Evolutionary conservation across 2,329 filamentous ascomycete genomes (phyloP).

Genomic region (Cryphonectria radicalis): DNA sequence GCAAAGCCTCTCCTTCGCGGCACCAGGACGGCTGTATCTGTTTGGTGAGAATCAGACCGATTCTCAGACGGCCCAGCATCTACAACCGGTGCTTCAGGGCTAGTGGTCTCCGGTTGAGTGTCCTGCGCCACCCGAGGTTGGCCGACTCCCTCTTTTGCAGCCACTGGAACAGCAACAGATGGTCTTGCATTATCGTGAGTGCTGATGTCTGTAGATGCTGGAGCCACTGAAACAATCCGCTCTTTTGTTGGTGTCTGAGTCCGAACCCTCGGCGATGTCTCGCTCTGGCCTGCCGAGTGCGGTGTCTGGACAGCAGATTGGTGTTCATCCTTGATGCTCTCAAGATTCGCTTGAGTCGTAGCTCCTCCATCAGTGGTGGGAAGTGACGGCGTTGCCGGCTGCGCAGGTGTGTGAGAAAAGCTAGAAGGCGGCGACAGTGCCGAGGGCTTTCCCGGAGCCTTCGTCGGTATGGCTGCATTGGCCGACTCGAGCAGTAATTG

Average conservation of each 20-base stretch:
- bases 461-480: constrained; percentile 31
- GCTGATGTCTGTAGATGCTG: not conserved
- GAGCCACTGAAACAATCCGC: not conserved
- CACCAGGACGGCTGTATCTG: not conserved
- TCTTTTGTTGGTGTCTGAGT: not conserved
- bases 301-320: constrained; percentile 1
- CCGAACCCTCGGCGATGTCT: not conserved
- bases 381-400: not conserved
- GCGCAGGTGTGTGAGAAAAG: not conserved
- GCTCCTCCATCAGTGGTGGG: not conserved
- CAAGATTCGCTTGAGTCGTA: not conserved
- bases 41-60: constrained; percentile 3
- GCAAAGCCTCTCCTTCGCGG: constrained; percentile 20
- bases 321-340: constrained; percentile 1
- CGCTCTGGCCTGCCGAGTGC: not conserved
- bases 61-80: not conserved
- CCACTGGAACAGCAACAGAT: not conserved
- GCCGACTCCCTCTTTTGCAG: not conserved
- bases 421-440: not conserved
- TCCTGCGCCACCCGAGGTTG: constrained; percentile 9
- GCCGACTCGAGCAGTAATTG: constrained; percentile 51
- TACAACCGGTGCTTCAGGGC: constrained; percentile 5
- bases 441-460: not conserved
- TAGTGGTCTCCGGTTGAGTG: not conserved
- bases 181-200: not conserved